phyloP scores from a whole-genome alignment of 768 basidiomycete genomes.

The Phaeolepiota aurea region DNA sequence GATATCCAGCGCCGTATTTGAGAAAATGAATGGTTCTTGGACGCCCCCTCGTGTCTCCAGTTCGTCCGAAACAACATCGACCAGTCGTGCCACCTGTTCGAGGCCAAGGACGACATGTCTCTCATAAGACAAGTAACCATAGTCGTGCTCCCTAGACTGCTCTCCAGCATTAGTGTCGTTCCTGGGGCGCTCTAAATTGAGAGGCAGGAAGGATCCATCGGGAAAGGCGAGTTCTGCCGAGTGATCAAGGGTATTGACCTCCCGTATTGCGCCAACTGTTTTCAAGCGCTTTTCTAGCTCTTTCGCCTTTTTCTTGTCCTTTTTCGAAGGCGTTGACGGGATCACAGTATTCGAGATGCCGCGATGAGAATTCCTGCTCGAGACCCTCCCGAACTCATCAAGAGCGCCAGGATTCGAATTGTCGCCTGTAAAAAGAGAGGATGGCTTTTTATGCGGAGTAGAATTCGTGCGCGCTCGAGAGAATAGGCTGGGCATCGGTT shows the following conservation, averaged over 20 bases:
- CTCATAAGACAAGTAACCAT: slow-evolving; percentile 69
- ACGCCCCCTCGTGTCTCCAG: slow-evolving; percentile 69
- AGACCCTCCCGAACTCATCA: slow-evolving; percentile 64
- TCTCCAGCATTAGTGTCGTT: slow-evolving; percentile 26
- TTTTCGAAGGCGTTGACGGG: slow-evolving; percentile 28
- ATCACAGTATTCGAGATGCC: slow-evolving; percentile 16
- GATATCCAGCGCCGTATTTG: slow-evolving; percentile 79
- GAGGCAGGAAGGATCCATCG: slow-evolving; percentile 46
- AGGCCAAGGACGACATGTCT: slow-evolving; percentile 73
- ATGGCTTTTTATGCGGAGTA: slow-evolving; percentile 35
- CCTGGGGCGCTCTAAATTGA: slow-evolving; percentile 41
- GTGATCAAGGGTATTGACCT: slow-evolving; percentile 21
- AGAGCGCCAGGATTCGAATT: slow-evolving; percentile 16
- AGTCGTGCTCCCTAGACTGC: slow-evolving; percentile 35
- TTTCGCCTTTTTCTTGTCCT: slow-evolving; percentile 46
- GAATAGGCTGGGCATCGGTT: slow-evolving; percentile 67
- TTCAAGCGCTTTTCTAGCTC: slow-evolving; percentile 28
- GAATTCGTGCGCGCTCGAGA: slow-evolving; percentile 62
- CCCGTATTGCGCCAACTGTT: slow-evolving; percentile 29
- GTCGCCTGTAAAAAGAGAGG: slow-evolving; percentile 15
- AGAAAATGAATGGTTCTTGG: slow-evolving; percentile 89
- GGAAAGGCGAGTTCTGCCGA: slow-evolving; percentile 24
- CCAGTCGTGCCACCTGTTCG: slow-evolving; percentile 62
- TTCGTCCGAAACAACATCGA: slow-evolving; percentile 63
- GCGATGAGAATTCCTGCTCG: slow-evolving; percentile 34